Conservation (phyloP, 2,329 filamentous ascomycete species). For the Epichloe hybrida region DNA sequence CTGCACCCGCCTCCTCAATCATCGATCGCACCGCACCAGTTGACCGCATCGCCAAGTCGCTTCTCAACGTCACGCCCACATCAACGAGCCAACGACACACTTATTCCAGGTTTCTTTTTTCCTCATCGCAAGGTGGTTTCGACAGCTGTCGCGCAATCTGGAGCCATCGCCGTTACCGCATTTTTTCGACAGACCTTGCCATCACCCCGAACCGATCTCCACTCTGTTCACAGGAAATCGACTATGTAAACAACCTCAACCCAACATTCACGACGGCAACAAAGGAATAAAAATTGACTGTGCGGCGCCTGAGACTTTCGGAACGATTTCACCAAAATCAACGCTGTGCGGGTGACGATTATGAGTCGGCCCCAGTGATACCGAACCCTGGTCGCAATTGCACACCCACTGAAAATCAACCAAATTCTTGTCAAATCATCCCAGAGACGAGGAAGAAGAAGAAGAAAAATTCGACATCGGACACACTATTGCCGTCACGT, state of each 20-base stretch:
- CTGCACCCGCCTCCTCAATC: background rate
- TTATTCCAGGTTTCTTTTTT: background rate
- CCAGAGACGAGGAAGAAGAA: background rate
- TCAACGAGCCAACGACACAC: background rate
- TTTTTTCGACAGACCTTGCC: background rate
- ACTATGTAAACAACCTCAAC: too few species aligned
- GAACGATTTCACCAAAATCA: background rate
- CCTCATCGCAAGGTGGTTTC: background rate
- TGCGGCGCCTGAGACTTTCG: background rate
- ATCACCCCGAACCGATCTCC: background rate
- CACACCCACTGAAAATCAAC: background rate
- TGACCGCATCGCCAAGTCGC: conserved; percentile 2
- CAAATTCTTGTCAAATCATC: background rate
- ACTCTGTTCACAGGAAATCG: background rate
- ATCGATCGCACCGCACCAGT: background rate
- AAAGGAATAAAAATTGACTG: background rate
- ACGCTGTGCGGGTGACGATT: conserved; percentile 7
- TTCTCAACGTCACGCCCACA: background rate
- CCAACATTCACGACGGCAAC: background rate
- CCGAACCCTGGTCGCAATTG: conserved; percentile 2
- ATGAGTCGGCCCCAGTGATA: conserved; percentile 11
- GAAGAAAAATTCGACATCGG: background rate
- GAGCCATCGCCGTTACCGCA: background rate
- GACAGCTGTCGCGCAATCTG: background rate
- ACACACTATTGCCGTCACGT: conserved; percentile 1